phyloP scores from a whole-genome alignment of 1,139 yeast species.

The Yamadazyma diospyri region DNA sequence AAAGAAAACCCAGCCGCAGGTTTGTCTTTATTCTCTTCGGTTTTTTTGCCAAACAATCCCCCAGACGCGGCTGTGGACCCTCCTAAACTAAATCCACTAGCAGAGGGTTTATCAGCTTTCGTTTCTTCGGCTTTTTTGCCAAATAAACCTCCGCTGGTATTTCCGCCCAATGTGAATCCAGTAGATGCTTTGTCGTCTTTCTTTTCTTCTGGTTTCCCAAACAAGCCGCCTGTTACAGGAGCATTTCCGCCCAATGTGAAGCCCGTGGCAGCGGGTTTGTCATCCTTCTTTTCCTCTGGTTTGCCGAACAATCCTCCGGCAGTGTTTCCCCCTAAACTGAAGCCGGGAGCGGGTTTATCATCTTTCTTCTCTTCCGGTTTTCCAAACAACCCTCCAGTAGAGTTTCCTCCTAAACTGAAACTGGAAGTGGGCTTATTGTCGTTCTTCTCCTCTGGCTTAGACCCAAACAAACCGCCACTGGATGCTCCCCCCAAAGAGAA shows the following conservation, averaged over 20 bases:
- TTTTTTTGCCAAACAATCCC: slow-evolving; percentile 5
- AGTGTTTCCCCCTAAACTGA: slow-evolving; percentile 11
- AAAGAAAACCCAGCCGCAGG: background rate
- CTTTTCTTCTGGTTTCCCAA: slow-evolving; percentile 12
- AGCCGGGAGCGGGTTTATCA: slow-evolving; percentile 2
- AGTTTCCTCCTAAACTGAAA: slow-evolving; percentile 15
- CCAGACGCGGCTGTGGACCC: slow-evolving; percentile 2
- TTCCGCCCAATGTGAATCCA: slow-evolving; percentile 21
- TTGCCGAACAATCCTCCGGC: slow-evolving; percentile 19
- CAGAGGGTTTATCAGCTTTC: slow-evolving; percentile 12
- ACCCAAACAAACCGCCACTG: slow-evolving; percentile 11
- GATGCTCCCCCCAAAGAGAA: slow-evolving; percentile 10
- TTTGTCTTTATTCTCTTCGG: slow-evolving; percentile 3
- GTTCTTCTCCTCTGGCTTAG: slow-evolving; percentile 13
- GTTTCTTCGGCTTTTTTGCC: slow-evolving; percentile 23
- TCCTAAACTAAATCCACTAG: slow-evolving; percentile 16
- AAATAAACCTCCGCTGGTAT: slow-evolving; percentile 14
- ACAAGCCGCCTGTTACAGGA: slow-evolving; percentile 11
- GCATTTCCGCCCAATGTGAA: slow-evolving; percentile 9
- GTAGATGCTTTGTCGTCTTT: slow-evolving; percentile 14
- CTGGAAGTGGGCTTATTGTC: slow-evolving; percentile 10
- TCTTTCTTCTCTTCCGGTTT: slow-evolving; percentile 1
- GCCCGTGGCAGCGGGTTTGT: slow-evolving; percentile 7
- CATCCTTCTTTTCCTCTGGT: slow-evolving; percentile 17
- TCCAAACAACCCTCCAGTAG: slow-evolving; percentile 4